Base-by-base conservation (phyloP, 75 land plant species). In the Selaginella tamariscina region DNA sequence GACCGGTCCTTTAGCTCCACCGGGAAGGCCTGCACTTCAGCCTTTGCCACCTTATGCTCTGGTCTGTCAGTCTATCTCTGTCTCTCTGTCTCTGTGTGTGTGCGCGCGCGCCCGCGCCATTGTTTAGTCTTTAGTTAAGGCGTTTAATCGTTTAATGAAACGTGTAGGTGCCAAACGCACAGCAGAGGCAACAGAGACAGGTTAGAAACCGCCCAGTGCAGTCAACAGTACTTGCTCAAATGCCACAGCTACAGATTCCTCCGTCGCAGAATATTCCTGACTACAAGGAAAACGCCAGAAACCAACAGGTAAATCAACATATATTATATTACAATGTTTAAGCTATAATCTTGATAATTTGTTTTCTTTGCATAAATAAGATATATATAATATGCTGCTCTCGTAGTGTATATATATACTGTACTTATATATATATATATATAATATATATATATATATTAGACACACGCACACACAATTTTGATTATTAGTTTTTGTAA, bases 291-390 rank as follows among this genome's bases (percentile, higher is more conserved):
- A 27, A 21, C 26, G 62, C 18, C 8, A 59, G 62, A 59, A 59
- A 21, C 62, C 62, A 59, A 27, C 62, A 59, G 62, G 62, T 59
- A 39, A n/a, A n/a, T n/a, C n/a, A n/a, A n/a, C n/a, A n/a, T n/a
- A n/a, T n/a, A n/a, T n/a, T n/a, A n/a, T n/a, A n/a, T n/a, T n/a
- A n/a, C n/a, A n/a, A n/a, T n/a, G n/a, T n/a, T n/a, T n/a, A n/a
- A n/a, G n/a, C n/a, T n/a, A n/a, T n/a, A n/a, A n/a, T n/a, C n/a
- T n/a, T n/a, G n/a, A n/a, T n/a, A n/a, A n/a, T n/a, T n/a, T n/a
- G n/a, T n/a, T n/a, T n/a, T n/a, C n/a, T n/a, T n/a, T n/a, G n/a
- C n/a, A n/a, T n/a, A n/a, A n/a, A n/a, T n/a, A n/a, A n/a, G n/a
- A n/a, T n/a, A n/a, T n/a, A n/a, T n/a, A n/a, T n/a, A n/a, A n/a